Percentiles rank a stretch among this genome's conserved stretches.
Conservation (phyloP, 1,284 basidiomycete genomes). For the Abortiporus biennis region DNA sequence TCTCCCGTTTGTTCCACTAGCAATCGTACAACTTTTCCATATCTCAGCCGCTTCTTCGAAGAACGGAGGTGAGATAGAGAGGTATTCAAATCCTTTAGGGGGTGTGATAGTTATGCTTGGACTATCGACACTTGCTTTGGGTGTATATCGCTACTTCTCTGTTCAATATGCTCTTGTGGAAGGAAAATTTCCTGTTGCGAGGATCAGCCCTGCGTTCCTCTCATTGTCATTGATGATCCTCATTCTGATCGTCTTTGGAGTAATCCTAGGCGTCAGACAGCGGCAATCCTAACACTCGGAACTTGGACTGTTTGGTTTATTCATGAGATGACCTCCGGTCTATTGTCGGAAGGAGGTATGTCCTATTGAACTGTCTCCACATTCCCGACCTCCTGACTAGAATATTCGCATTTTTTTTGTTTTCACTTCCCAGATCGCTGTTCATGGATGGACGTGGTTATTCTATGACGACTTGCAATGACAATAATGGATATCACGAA, state of each 20-base stretch:
- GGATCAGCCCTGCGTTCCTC: slow-evolving; percentile 37
- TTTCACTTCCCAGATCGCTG: too few relatives aligned
- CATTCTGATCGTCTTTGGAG: slow-evolving; percentile 43
- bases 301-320: too few relatives aligned
- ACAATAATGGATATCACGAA: too few relatives aligned
- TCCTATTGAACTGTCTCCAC: too few relatives aligned
- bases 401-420: too few relatives aligned
- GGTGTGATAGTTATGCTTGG: slow-evolving; percentile 45
- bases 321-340: too few relatives aligned
- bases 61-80: slow-evolving; percentile 23
- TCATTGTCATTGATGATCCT: slow-evolving; percentile 35
- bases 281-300: too few relatives aligned
- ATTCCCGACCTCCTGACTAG: too few relatives aligned
- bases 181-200: slow-evolving; percentile 52
- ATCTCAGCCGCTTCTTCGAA: slow-evolving; percentile 28
- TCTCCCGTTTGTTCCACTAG: slow-evolving; percentile 20
- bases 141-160: slow-evolving; percentile 48
- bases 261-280: slow-evolving; percentile 36
- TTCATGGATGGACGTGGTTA: too few relatives aligned
- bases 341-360: too few relatives aligned
- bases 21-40: slow-evolving; percentile 53
- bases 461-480: too few relatives aligned
- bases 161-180: slow-evolving; percentile 47
- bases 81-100: slow-evolving; percentile 49
- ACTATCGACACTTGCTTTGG: slow-evolving; percentile 42